Base-by-base conservation (phyloP, 768 basidiomycete species). In the Collybiopsis luxurians region DNA sequence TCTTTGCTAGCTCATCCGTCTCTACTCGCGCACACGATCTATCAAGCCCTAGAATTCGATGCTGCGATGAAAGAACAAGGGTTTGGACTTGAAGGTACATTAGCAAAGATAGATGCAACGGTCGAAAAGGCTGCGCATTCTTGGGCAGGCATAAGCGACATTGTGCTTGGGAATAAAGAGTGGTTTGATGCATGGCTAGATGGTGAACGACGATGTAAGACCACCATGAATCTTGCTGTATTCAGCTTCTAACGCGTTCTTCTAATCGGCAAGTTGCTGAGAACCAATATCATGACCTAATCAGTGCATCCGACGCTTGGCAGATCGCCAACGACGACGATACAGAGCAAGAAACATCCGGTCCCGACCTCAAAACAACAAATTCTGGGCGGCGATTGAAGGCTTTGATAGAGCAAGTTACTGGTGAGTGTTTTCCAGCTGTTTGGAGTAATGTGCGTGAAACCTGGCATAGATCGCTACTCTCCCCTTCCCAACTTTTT, bases 101-200 rank as follows among this genome's bases (percentile, higher is more conserved):
- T 39, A 17, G 38, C 13, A 17, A 21, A 4, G 12, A 2, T 17
- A 24, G 30, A 47, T n/a, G n/a, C n/a, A 28, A 78, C 79, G 17
- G 71, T 76, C 46, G 51, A 63, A 46, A 61, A 67, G 17, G 64
- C 60, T 7, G 62, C 59, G 34, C 53, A 66, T 59, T 66, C 71
- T 52, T 93, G 90, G 90, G 78, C 84, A 55, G 95, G 97, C 0
- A 74, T 93, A 34, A 89, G 90, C 61, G 86, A 87, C 24, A 80
- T 92, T 21, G 84, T 99, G 10, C 77, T 99, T 3, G 90, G 86
- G 6, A 84, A 86, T 59, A 79, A 82, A 52, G 89, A 91, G 56
- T 98, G 95, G 95, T 98, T 95, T 66, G 83, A 88, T 40, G 79
- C 84, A 2, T 99, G 97, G 97, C 69, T 97, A 31, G 80, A 83